Percentiles rank a stretch among this genome's conserved stretches.
Conservation (phyloP, 2,329 filamentous ascomycete species). For the Mycogone perniciosa region DNA sequence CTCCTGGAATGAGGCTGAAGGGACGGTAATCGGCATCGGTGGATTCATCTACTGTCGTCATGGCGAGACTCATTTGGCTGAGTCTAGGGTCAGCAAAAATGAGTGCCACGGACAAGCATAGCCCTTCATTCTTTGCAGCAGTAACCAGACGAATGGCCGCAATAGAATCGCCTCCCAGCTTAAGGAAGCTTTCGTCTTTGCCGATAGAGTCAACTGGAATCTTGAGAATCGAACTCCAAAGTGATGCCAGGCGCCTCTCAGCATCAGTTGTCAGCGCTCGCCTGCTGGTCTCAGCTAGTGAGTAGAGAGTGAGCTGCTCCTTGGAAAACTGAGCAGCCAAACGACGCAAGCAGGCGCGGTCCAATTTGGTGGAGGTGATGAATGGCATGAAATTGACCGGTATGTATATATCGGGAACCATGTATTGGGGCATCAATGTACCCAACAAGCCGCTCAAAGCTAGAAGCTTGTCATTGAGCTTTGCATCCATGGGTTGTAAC, state of each 20-base stretch:
- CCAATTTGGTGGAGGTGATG: conserved; percentile 13
- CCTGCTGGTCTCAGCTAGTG: too few species aligned
- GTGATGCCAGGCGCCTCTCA: too few species aligned
- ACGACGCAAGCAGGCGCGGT: conserved; percentile 6
- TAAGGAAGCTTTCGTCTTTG: conserved; percentile 20
- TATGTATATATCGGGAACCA: conserved; percentile 29
- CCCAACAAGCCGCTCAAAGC: background rate
- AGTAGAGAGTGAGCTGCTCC: background rate
- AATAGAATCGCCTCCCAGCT: conserved; percentile 23
- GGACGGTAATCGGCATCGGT: too few species aligned
- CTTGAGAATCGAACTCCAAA: too few species aligned
- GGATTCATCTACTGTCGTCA: too few species aligned
- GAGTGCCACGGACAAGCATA: too few species aligned
- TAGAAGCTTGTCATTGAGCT: background rate
- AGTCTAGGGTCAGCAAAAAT: too few species aligned
- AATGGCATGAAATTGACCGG: conserved; percentile 16
- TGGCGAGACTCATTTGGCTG: too few species aligned
- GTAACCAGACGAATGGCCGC: background rate
- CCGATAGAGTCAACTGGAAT: background rate
- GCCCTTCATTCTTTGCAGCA: too few species aligned
- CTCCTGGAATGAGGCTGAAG: too few species aligned
- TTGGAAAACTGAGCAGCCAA: background rate
- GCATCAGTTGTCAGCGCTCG: too few species aligned
- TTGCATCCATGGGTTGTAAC: background rate
- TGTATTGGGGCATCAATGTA: conserved; percentile 26